Evolutionary conservation across 1,139 yeast species (phyloP).

Genomic region (Kazachstania sp.): DNA sequence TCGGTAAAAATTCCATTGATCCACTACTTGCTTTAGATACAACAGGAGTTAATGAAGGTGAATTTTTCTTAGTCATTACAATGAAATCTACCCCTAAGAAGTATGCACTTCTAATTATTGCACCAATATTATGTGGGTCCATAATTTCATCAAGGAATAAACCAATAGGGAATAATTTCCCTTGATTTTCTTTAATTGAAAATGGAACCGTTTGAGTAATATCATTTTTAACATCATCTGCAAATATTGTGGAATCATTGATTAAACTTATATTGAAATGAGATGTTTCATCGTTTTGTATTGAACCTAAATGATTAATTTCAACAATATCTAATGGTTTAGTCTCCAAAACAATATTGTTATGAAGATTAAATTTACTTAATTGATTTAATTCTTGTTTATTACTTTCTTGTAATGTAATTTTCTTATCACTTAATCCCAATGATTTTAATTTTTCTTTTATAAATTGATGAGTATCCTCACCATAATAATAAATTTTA

Average conservation of each 20-base stretch:
- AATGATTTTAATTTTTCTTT: conserved; percentile 34
- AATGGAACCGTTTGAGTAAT: not conserved
- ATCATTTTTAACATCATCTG: not conserved
- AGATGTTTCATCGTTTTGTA: not conserved
- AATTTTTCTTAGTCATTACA: conserved; percentile 58
- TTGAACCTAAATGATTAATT: conserved; percentile 34
- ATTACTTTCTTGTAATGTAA: conserved; percentile 34
- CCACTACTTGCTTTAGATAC: conserved; percentile 82
- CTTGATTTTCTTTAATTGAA: not conserved
- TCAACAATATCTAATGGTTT: conserved; percentile 45
- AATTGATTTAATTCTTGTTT: conserved; percentile 54
- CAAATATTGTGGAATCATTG: not conserved
- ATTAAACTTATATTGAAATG: conserved; percentile 3
- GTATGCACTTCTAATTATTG: conserved; percentile 72
- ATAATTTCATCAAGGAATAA: conserved; percentile 72
- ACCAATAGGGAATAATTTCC: conserved; percentile 53
- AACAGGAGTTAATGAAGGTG: conserved; percentile 61
- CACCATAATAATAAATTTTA: conserved; percentile 36
- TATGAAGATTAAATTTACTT: conserved; percentile 68
- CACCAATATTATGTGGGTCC: conserved; percentile 89
- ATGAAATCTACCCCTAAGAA: conserved; percentile 80
- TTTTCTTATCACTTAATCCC: conserved; percentile 40
- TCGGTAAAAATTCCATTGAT: conserved; percentile 64
- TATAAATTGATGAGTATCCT: not conserved
- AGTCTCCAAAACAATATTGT: conserved; percentile 69